Evolutionary conservation across 2,329 filamentous ascomycete genomes (phyloP), one percentile per base, ranked within the genome.

Genomic region (Pseudodiploospora longispora): DNA sequence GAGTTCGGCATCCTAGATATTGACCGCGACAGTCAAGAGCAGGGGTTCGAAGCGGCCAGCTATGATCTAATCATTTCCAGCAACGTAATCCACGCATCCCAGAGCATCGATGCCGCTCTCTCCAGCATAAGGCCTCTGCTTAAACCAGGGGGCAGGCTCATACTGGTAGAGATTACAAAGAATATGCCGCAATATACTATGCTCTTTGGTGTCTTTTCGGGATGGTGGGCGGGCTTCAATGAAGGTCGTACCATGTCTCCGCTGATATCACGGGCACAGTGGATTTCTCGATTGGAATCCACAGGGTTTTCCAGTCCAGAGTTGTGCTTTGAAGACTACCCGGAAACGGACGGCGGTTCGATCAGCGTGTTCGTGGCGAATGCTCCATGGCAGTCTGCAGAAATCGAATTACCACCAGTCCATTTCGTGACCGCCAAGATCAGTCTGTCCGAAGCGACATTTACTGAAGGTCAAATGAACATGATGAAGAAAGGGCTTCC

Each of bases 61-160:
- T 67, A 61, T 38, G 66, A 69, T 38, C 35, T 69, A 6, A 49
- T 67, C 9, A 52, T 69, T 41, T 64, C 62, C 1, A 57, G 46
- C 5, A 55, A 55, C 19, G 58, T 59, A 4, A 40, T 61, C 3
- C 59, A 62, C 33, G 59, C 58, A 4, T 60, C 60, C 2, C 46
- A 50, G 30, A 50, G 45, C 8, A 52, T 62, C 19, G 48, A 54
- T 27, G 43, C 41, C 33, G 53, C 49, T 8, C 55, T 53, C 10
- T 19, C 30, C 5, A 42, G 38, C 27, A 36, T 46, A 7, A 34
- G 33, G 6, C 29, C 12, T 5, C 46, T 48, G 2, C 48, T 63
- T 10, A 56, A 53, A 19, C 54, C 56, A 0, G 58, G 58, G 2
- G 60, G 59, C 6, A 55, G 49, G 31, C 49, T 64, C 5, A 34